These are phyloP conservation scores for Suillus brevipes DNA, from an alignment of 768 basidiomycete species.

Conservation along the genomic window DNA sequence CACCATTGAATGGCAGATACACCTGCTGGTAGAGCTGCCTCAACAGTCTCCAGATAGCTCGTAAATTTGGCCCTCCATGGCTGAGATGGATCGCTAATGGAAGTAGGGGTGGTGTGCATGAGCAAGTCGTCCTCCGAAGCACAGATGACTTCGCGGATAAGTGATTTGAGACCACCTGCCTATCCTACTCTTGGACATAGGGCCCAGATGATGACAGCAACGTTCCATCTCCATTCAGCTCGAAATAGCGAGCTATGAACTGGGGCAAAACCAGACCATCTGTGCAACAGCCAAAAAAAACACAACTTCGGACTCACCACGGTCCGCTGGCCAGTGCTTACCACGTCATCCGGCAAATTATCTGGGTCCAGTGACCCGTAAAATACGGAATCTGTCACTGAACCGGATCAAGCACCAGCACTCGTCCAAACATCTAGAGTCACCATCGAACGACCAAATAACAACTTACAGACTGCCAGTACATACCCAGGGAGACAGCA, in stretches of 20 bases:
- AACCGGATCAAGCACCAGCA: constrained; percentile 27
- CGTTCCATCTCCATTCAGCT: not conserved
- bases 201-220: not conserved
- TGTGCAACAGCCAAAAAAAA: not conserved
- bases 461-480: not conserved
- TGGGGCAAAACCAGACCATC: constrained; percentile 4
- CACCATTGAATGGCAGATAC: constrained; percentile 32
- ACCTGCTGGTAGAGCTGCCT: constrained; percentile 15
- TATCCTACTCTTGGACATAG: constrained; percentile 7
- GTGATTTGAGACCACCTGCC: not conserved
- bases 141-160: constrained; percentile 7
- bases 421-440: not conserved
- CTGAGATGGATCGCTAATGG: constrained; percentile 7
- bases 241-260: constrained; percentile 17
- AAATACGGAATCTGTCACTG: constrained; percentile 25
- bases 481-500: not conserved
- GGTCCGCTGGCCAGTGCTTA: constrained; percentile 15
- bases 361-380: constrained; percentile 26
- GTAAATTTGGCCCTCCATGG: constrained; percentile 25
- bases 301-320: constrained; percentile 13
- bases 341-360: constrained; percentile 14
- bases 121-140: constrained; percentile 12
- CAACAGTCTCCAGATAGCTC: constrained; percentile 16
- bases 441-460: not conserved
- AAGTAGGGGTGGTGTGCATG: not conserved